Percentiles rank a stretch among this genome's conserved stretches.
Evolutionary conservation across 164 flowering plant species (phyloP).

Genomic region (Cinnamomum chago): DNA sequence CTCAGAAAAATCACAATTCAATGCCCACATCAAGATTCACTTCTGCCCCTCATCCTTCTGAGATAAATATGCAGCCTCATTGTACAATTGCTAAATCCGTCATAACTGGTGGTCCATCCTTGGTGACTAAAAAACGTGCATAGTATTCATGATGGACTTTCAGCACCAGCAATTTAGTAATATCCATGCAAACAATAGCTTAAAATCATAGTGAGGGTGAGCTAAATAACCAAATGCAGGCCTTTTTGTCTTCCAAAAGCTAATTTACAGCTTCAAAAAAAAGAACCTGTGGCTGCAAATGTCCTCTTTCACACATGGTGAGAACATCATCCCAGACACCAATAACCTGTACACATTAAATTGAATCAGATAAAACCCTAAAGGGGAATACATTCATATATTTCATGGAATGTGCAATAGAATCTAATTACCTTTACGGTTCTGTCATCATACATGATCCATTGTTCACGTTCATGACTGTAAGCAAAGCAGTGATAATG

Average conservation of each 20-base stretch:
- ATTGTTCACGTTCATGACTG: slow-evolving; percentile 57
- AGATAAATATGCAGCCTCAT: neutral
- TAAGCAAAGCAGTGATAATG: slow-evolving; percentile 98
- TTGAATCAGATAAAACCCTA: slow-evolving; percentile 9
- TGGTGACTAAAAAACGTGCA: neutral
- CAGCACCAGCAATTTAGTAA: slow-evolving; percentile 11
- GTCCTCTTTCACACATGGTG: slow-evolving; percentile 80
- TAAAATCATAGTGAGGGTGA: neutral
- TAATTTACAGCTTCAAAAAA: slow-evolving; percentile 85
- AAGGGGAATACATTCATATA: neutral
- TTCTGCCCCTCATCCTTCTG: neutral
- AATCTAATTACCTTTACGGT: slow-evolving; percentile 70
- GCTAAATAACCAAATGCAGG: neutral
- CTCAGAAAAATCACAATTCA: neutral
- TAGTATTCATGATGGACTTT: slow-evolving; percentile 11
- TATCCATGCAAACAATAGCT: neutral
- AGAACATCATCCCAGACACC: slow-evolving; percentile 89
- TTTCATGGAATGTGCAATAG: neutral
- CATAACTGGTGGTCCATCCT: neutral
- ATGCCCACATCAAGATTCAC: neutral
- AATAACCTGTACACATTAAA: slow-evolving; percentile 50
- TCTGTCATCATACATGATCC: slow-evolving; percentile 96
- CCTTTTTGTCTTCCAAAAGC: slow-evolving; percentile 10
- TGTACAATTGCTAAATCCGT: slow-evolving; percentile 4
- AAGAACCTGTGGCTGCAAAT: slow-evolving; percentile 95